Percentiles rank a stretch among this genome's conserved stretches.
phyloP scores from a whole-genome alignment of 1,139 yeast genomes.

The Geotrichum australiense region DNA sequence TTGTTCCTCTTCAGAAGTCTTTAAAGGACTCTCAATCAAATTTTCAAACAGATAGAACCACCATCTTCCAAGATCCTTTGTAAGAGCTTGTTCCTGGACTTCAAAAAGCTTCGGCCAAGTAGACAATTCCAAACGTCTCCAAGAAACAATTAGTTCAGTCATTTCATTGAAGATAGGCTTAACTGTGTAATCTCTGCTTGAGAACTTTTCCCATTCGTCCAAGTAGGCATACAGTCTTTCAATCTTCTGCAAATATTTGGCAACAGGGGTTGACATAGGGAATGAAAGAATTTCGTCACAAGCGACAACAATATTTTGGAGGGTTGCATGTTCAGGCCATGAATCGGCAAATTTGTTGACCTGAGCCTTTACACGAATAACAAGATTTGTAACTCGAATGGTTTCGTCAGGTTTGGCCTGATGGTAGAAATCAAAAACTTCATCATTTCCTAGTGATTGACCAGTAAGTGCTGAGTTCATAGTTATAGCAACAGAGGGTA shows the following conservation, averaged over 20 bases:
- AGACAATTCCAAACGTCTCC: slow-evolving; percentile 83
- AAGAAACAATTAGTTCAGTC: slow-evolving; percentile 66
- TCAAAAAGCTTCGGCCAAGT: slow-evolving; percentile 78
- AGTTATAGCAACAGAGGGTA: slow-evolving; percentile 13
- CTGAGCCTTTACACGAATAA: slow-evolving; percentile 44
- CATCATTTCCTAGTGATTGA: slow-evolving; percentile 14
- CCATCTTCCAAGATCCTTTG: slow-evolving; percentile 62
- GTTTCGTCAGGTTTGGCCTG: slow-evolving; percentile 61
- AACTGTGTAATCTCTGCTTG: slow-evolving; percentile 70
- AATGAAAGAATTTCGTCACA: slow-evolving; percentile 59
- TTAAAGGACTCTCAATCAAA: slow-evolving; percentile 35
- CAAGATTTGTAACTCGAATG: slow-evolving; percentile 47
- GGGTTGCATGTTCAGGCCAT: slow-evolving; percentile 96
- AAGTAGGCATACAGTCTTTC: slow-evolving; percentile 80
- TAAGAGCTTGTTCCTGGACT: slow-evolving; percentile 53
- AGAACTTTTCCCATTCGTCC: slow-evolving; percentile 92
- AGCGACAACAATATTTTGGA: slow-evolving; percentile 60
- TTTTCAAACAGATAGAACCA: slow-evolving; percentile 89
- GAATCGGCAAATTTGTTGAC: slow-evolving; percentile 48
- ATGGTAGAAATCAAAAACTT: slow-evolving; percentile 55
- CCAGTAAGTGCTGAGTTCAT: slow-evolving; percentile 14
- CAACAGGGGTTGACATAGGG: slow-evolving; percentile 65
- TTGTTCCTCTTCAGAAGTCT: slow-evolving; percentile 19
- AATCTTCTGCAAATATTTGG: slow-evolving; percentile 68
- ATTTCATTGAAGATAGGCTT: slow-evolving; percentile 48